phyloP scores from a whole-genome alignment of 2,329 filamentous ascomycete species.

The Penicillium digitatum region DNA sequence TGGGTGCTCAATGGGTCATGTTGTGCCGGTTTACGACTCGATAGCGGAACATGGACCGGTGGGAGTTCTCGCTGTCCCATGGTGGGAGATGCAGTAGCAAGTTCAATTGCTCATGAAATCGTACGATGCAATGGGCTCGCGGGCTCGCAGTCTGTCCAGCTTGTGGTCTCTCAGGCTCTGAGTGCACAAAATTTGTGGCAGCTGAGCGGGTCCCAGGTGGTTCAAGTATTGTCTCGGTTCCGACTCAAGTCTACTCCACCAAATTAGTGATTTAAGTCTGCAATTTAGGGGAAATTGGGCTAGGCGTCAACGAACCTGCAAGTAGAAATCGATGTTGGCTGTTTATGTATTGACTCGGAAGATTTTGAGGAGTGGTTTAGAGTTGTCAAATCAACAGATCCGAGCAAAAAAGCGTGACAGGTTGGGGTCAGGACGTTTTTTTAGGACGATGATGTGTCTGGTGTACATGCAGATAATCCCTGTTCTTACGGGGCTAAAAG shows the following conservation, averaged over 20 bases:
- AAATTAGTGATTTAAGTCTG: background rate
- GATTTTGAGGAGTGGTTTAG: background rate
- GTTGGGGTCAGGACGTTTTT: background rate
- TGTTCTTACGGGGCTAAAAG: constrained; percentile 8
- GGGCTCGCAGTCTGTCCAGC: too few relatives aligned
- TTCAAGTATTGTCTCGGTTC: constrained; percentile 3
- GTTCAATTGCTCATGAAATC: constrained; percentile 8
- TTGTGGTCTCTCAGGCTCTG: background rate
- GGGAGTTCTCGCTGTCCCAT: constrained; percentile 15
- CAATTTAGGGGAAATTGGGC: background rate
- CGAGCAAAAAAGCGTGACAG: background rate
- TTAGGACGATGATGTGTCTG: too few relatives aligned
- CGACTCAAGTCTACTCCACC: constrained; percentile 12
- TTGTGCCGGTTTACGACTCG: constrained; percentile 15
- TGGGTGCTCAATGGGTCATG: constrained; percentile 17
- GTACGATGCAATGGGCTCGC: background rate
- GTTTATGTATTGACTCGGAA: background rate
- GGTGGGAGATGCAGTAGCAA: background rate
- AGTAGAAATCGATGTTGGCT: background rate
- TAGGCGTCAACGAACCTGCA: background rate
- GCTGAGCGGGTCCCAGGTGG: background rate
- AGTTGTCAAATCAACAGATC: background rate
- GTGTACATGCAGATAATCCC: background rate
- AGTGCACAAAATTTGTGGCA: background rate
- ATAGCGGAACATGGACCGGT: constrained; percentile 22